Evolutionary conservation across 2,329 filamentous ascomycete genomes (phyloP), one percentile per base, ranked within the genome.

Genomic region (Penicillium sp.): DNA sequence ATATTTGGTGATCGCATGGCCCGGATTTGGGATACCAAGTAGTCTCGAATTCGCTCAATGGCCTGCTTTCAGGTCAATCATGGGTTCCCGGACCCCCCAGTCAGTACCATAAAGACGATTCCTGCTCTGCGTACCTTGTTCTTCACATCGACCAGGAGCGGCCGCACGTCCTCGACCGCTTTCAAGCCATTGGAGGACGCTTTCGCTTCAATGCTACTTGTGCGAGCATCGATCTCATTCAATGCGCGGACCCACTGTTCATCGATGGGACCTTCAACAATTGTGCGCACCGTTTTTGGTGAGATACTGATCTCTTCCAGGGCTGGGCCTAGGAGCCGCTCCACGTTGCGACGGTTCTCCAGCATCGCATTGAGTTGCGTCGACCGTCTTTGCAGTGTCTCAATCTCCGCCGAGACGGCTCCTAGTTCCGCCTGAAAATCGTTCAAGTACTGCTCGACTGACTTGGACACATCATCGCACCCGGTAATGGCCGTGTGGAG

Each of bases 391-490:
- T 98, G 93, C 36, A 98, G 73, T 2, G 84, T 90, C 70, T 98
- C 93, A 44, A 98, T 98, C 66, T 98, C 93, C 5, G 90, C 85
- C 1, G 93, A 96, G 9, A 98, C 93, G 11, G 83, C 81, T 7
- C 89, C 91, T 9, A 98, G 80, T 67, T 98, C 94, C 51, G 90
- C 87, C 65, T 94, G 90, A 65, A 98, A 98, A 66, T 85, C 91
- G 34, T 87, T 87, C 45, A 98, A 77, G 66, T 96, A 97, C 29
- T 82, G 84, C 72, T 98, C 91, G 46, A 98, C 93, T 0, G 90
- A 95, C 68, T 84, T 87, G 39, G 97, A 79, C 43, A 97, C 88
- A 65, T 95, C 86, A 69, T 98, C 93, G 72, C 91, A 98, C 43
- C 88, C 87, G 36, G 76, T 62, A 61, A 98, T 97, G 4, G 90